These are phyloP conservation scores for Mycena sanguinolenta DNA, from an alignment of 768 basidiomycete genomes.

Conservation along the genomic window DNA sequence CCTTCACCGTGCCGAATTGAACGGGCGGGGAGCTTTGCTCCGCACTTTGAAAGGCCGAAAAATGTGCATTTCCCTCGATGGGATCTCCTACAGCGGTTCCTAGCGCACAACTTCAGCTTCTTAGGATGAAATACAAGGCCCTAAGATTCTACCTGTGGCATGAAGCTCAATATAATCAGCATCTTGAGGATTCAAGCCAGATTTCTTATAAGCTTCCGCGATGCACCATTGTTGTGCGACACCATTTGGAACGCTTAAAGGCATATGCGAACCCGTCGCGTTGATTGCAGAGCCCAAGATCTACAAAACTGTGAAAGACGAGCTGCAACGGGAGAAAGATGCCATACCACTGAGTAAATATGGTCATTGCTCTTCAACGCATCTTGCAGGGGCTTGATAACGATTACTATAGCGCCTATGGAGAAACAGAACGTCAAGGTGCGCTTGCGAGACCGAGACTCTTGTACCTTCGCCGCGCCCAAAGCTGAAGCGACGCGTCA, in stretches of 20 bases:
- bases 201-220: constrained; percentile 39
- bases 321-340: too few relatives aligned
- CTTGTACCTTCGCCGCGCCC: constrained; percentile 45
- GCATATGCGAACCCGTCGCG: constrained; percentile 43
- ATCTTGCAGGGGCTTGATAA: constrained; percentile 39
- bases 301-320: background rate
- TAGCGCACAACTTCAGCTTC: background rate
- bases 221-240: constrained; percentile 47
- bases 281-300: constrained; percentile 49
- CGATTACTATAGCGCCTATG: constrained; percentile 40
- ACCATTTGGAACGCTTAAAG: constrained; percentile 46
- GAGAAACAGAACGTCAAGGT: too few relatives aligned
- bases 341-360: constrained; percentile 44
- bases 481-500: background rate
- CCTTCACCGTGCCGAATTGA: too few relatives aligned
- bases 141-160: constrained; percentile 29
- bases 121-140: background rate
- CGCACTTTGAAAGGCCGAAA: background rate
- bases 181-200: background rate
- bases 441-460: too few relatives aligned
- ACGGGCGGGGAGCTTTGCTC: too few relatives aligned
- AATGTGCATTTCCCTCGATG: constrained; percentile 12
- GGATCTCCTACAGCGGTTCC: constrained; percentile 55
- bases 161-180: constrained; percentile 28
- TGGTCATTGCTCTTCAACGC: constrained; percentile 47